Conservation (phyloP, 495 filamentous ascomycete genomes). For the Daldinia bambusicola region DNA sequence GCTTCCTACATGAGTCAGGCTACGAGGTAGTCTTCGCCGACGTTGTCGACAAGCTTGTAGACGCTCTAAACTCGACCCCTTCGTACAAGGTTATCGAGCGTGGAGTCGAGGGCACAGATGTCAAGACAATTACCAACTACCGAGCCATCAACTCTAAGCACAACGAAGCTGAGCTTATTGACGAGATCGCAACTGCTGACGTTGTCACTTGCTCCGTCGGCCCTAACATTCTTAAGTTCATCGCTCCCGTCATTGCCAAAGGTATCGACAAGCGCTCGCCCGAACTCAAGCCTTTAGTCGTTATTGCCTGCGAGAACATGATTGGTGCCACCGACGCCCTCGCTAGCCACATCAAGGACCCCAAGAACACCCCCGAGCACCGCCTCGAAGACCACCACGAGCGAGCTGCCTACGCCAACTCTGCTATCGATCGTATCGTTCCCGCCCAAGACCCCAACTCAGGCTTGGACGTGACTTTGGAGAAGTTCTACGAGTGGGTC, state of each 20-base stretch:
- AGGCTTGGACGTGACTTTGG: constrained; percentile 91
- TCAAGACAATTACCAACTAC: constrained; percentile 89
- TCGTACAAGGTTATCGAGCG: constrained; percentile 94
- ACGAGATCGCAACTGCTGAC: constrained; percentile 87
- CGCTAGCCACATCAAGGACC: constrained; percentile 79
- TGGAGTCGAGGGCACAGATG: constrained; percentile 81
- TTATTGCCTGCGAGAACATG: constrained; percentile 98
- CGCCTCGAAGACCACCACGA: constrained; percentile 68
- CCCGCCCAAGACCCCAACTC: constrained; percentile 81
- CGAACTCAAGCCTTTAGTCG: constrained; percentile 76
- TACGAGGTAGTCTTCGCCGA: constrained; percentile 97
- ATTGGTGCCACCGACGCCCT: constrained; percentile 91
- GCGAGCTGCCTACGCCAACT: constrained; percentile 89
- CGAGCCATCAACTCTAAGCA: constrained; percentile 94
- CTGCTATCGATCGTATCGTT: constrained; percentile 97
- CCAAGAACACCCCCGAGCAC: constrained; percentile 68
- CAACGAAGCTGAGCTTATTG: constrained; percentile 78
- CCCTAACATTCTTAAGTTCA: constrained; percentile 93
- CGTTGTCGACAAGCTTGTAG: constrained; percentile 83
- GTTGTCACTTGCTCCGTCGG: constrained; percentile 96
- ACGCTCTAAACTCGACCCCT: constrained; percentile 73
- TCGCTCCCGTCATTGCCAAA: constrained; percentile 92
- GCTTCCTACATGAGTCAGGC: constrained; percentile 82
- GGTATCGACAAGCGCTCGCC: constrained; percentile 79
- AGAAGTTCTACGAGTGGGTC: constrained; percentile 99